Conservation (phyloP, 495 filamentous ascomycete genomes). For the Podospora anserina region DNA sequence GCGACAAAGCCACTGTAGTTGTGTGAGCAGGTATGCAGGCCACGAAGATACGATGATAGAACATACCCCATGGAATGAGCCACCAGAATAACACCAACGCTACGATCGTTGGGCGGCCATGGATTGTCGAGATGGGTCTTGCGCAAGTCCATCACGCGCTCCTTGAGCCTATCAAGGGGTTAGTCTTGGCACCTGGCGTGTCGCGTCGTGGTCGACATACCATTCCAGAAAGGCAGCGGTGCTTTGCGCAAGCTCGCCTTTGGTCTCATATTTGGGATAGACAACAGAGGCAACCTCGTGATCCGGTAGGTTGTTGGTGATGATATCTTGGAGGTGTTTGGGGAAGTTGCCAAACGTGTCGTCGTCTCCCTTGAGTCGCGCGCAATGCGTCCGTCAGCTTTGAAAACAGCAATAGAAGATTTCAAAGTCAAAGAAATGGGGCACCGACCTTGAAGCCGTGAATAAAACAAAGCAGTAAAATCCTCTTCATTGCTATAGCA, state of each 20-base stretch:
- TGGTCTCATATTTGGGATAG: constrained; percentile 91
- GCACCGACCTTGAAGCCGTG: not conserved
- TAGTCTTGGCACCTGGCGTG: constrained; percentile 1
- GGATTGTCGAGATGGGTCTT: constrained; percentile 69
- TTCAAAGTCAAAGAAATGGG: not conserved
- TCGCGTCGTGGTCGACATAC: constrained; percentile 40
- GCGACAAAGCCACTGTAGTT: constrained; percentile 72
- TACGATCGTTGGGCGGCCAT: constrained; percentile 82
- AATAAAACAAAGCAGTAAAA: not conserved
- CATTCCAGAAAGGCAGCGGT: constrained; percentile 79
- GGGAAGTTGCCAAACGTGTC: constrained; percentile 82
- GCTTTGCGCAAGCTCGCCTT: constrained; percentile 75
- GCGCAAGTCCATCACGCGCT: constrained; percentile 82
- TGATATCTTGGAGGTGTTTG: constrained; percentile 62
- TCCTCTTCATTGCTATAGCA: not conserved
- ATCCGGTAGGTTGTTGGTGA: constrained; percentile 67
- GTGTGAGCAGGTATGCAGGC: too few species aligned
- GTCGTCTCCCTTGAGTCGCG: constrained; percentile 64
- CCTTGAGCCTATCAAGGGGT: constrained; percentile 64
- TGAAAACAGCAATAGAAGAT: not conserved
- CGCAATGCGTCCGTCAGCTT: not conserved
- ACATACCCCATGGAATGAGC: constrained; percentile 87
- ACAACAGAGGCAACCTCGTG: constrained; percentile 65
- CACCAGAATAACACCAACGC: constrained; percentile 75
- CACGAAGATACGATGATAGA: too few species aligned